A percentile compares a stretch with the other conserved stretches of the same genome.
These are phyloP conservation scores for Paramecium sonneborni DNA, from an alignment of 73 alveolate species.

Conservation along the genomic window DNA sequence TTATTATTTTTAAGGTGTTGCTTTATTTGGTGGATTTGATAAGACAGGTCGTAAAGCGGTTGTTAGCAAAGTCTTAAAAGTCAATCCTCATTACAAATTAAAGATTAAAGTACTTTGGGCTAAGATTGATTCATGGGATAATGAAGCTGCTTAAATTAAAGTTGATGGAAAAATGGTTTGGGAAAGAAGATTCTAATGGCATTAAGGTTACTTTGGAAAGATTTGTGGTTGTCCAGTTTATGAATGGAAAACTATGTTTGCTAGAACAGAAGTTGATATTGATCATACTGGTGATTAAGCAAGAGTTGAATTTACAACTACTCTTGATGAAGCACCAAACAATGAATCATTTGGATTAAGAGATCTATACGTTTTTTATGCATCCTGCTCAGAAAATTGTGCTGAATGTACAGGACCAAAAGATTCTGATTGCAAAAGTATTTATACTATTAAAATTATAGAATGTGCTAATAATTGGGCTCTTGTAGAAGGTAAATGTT, in stretches of 20 bases:
- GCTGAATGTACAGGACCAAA: slow-evolving; percentile 53
- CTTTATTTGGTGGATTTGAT: slow-evolving; percentile 37
- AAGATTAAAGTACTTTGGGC: slow-evolving; percentile 10
- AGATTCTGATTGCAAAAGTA: slow-evolving; percentile 21
- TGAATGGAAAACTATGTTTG: slow-evolving; percentile 39
- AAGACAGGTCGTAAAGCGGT: not conserved
- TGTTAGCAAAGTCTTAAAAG: not conserved
- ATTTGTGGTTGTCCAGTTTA: not conserved
- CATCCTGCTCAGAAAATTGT: slow-evolving; percentile 35
- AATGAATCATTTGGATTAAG: slow-evolving; percentile 31
- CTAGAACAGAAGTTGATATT: slow-evolving; percentile 10
- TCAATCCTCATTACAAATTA: not conserved
- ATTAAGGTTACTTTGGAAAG: slow-evolving; percentile 23
- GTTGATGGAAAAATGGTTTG: slow-evolving; percentile 38
- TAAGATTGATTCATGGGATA: slow-evolving; percentile 51
- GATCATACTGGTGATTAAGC: slow-evolving; percentile 51
- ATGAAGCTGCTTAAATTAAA: slow-evolving; percentile 32
- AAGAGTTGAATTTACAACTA: not conserved
- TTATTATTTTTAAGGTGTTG: not conserved
- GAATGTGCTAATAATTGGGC: slow-evolving; percentile 46
- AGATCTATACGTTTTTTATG: slow-evolving; percentile 3
- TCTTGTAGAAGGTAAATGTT: not conserved
- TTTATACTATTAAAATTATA: not conserved
- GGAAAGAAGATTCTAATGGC: slow-evolving; percentile 6
- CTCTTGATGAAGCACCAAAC: slow-evolving; percentile 19